Percentiles rank a stretch among this genome's conserved stretches.
Conservation (phyloP, 805 yeast genomes). For the Spencermartinsiella europaea region DNA sequence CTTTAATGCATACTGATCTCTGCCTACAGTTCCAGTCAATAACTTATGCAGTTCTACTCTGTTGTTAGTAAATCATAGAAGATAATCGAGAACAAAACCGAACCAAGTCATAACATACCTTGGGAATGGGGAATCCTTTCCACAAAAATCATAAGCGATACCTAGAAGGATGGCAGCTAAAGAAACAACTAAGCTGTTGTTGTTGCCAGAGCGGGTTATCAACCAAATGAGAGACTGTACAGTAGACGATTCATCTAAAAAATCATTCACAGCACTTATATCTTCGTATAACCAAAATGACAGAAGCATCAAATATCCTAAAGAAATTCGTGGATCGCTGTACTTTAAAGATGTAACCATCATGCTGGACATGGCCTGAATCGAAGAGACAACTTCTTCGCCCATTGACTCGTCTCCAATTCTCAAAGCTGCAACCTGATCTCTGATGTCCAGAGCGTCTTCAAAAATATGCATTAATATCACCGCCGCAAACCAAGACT, state of each 20-base stretch:
- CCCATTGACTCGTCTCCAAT: constrained; percentile 47
- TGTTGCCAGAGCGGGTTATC: constrained; percentile 45
- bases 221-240: constrained; percentile 64
- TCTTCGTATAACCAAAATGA: constrained; percentile 77
- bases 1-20: constrained; percentile 69
- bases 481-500: constrained; percentile 75
- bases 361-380: constrained; percentile 75
- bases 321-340: constrained; percentile 65
- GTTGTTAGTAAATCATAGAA: neutral
- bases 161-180: constrained; percentile 70
- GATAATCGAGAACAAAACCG: neutral
- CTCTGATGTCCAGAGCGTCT: constrained; percentile 25
- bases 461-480: constrained; percentile 59
- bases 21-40: constrained; percentile 68
- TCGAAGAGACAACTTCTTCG: constrained; percentile 65
- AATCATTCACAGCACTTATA: constrained; percentile 65
- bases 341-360: constrained; percentile 57
- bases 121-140: constrained; percentile 45
- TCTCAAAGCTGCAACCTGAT: constrained; percentile 41
- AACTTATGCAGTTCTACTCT: constrained; percentile 56
- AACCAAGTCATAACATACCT: constrained; percentile 10
- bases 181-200: constrained; percentile 63
- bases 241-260: constrained; percentile 62
- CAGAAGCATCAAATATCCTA: constrained; percentile 72
- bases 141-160: constrained; percentile 69